Percentiles rank a stretch among this genome's conserved stretches.
Evolutionary conservation across 257 asterid genomes (phyloP).

Genomic region (Phtheirospermum japonicum): DNA sequence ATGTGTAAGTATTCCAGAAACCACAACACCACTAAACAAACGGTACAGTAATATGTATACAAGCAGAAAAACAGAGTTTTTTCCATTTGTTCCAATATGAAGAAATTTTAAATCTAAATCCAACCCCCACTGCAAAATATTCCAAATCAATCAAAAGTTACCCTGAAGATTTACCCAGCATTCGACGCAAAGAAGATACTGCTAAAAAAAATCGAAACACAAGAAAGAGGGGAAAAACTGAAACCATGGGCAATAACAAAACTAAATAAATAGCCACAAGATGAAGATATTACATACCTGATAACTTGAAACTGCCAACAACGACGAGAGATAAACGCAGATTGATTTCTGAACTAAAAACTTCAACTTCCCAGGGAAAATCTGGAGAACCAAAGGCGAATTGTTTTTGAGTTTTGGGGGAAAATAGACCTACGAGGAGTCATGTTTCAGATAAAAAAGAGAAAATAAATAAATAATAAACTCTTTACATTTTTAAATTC

Average conservation of each 20-base stretch:
- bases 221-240: not conserved
- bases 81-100: not conserved
- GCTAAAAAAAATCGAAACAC: constrained; percentile 2
- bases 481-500: constrained; percentile 27
- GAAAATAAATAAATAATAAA: not conserved
- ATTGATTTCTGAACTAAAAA: not conserved
- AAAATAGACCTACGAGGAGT: constrained; percentile 30
- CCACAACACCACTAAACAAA: not conserved
- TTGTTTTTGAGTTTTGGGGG: constrained; percentile 26
- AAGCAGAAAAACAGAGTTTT: not conserved
- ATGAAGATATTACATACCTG: constrained; percentile 10
- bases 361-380: constrained; percentile 2
- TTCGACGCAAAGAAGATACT: constrained; percentile 1
- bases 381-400: constrained; percentile 28
- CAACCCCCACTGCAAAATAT: constrained; percentile 1
- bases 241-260: not conserved
- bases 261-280: not conserved
- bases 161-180: not conserved
- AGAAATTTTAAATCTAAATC: not conserved
- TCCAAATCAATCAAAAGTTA: not conserved
- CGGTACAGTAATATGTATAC: not conserved
- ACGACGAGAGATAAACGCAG: not conserved
- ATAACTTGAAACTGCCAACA: not conserved
- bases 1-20: too few relatives aligned
- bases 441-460: constrained; percentile 15